Evolutionary conservation across 768 basidiomycete genomes (phyloP), one percentile per base, ranked within the genome.

Genomic region (Chalciporus chontae): DNA sequence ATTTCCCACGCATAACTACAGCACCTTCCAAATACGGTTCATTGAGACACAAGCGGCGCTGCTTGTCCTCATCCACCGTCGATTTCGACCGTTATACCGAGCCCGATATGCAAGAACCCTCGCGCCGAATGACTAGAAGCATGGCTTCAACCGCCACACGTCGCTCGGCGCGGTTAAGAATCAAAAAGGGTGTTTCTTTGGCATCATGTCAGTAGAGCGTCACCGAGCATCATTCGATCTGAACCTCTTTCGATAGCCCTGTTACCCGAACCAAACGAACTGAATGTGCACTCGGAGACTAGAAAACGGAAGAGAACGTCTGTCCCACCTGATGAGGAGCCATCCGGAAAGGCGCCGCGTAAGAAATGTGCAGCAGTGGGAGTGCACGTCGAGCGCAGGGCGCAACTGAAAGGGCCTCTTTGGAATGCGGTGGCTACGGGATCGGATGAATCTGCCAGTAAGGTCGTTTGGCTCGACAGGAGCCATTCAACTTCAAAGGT

Each of bases 401-500:
- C 17, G 17, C 53, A 32, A 9, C 39, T 6, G 11, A 23, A n/a
- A 14, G 34, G 40, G 37, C 32, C 46, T 45, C 48, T 51, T 47
- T 37, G 53, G 21, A 42, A n/a, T 27, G 31, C 24, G 5, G 19
- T 19, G n/a, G 42, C 46, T 4, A 38, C 21, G 17, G 26, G 27
- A 4, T 38, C 53, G 23, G 27, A 41, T 26, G 3, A 8, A 15
- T 48, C 32, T 13, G 21, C 8, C 19, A 5, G 38, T 11, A 51
- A 43, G 17, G n/a, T 19, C 8, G 17, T 43, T n/a, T 3, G 21
- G 55, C 67, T 62, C 67, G 73, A 50, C 71, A 73, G 56, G 60
- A 66, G 43, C 57, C 65, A 45, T 39, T 69, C 32, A 43, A 64
- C 46, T 39, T 69, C 32, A 43, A 64, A 46, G 44, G 76, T 78